Evolutionary conservation across 2,329 filamentous ascomycete genomes (phyloP).

Genomic region (Colletotrichum neosansevieriae): DNA sequence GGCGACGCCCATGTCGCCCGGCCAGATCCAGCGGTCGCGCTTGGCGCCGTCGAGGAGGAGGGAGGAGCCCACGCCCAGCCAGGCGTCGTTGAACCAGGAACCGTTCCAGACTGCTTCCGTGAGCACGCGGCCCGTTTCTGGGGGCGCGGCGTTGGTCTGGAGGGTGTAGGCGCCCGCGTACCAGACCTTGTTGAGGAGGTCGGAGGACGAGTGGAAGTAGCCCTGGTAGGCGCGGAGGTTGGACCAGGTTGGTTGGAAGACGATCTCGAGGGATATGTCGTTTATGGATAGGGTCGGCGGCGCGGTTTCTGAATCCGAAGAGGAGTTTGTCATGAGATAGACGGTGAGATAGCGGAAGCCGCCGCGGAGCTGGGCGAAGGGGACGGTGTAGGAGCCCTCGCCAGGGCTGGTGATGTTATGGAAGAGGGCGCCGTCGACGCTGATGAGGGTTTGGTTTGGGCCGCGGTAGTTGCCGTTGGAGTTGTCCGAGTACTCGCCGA

Average conservation of each 20-base stretch:
- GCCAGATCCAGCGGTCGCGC: conserved; percentile 70
- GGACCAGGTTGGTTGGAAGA: conserved; percentile 57
- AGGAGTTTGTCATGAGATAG: conserved; percentile 47
- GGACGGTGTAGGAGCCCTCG: conserved; percentile 47
- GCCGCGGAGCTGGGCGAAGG: conserved; percentile 58
- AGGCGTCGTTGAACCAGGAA: conserved; percentile 50
- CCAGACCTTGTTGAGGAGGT: conserved; percentile 66
- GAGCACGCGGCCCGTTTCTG: conserved; percentile 41
- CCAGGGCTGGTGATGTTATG: conserved; percentile 51
- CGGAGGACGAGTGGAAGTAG: conserved; percentile 64
- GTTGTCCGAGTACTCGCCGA: conserved; percentile 59
- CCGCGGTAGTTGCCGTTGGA: conserved; percentile 59
- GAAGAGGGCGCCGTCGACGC: conserved; percentile 59
- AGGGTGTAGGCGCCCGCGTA: conserved; percentile 62
- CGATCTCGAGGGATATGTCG: conserved; percentile 49
- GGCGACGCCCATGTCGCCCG: conserved; percentile 71
- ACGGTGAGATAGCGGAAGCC: conserved; percentile 66
- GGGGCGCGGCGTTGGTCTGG: conserved; percentile 49
- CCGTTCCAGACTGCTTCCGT: conserved; percentile 36
- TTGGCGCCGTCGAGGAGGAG: conserved; percentile 66
- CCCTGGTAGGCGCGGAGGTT: conserved; percentile 64
- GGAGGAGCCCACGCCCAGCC: conserved; percentile 47
- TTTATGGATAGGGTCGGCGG: conserved; percentile 47
- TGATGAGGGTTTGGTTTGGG: conserved; percentile 43
- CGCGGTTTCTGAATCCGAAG: background rate